phyloP scores from a whole-genome alignment of 805 yeast species.

The Hanseniaspora meyeri region DNA sequence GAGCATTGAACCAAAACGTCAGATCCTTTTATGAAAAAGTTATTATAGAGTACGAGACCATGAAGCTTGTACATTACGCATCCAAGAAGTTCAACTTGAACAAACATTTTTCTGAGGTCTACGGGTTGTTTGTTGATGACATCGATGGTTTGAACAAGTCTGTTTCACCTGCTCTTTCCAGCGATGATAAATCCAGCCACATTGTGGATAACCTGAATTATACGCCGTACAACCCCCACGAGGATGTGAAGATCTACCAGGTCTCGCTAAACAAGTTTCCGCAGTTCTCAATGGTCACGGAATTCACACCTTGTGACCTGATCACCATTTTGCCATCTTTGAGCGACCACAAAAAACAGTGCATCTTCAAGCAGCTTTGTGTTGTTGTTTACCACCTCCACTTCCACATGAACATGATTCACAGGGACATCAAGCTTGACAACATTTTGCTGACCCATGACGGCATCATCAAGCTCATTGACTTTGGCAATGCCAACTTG shows the following conservation, averaged over 20 bases:
- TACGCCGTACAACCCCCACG: constrained; percentile 12
- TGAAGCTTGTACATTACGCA: constrained; percentile 6
- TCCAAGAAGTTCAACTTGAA: neutral
- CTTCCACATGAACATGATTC: constrained; percentile 63
- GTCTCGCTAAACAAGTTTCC: constrained; percentile 9
- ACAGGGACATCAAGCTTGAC: constrained; percentile 83
- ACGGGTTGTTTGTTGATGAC: constrained; percentile 14
- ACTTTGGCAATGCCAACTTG: constrained; percentile 85
- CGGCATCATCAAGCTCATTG: constrained; percentile 78
- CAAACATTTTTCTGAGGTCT: constrained; percentile 10
- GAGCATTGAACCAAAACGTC: constrained; percentile 13
- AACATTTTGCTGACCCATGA: constrained; percentile 70
- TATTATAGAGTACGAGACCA: constrained; percentile 12
- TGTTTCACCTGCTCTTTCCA: neutral
- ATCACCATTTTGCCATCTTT: constrained; percentile 65
- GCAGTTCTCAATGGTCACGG: constrained; percentile 53
- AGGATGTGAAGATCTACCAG: constrained; percentile 10
- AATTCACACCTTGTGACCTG: constrained; percentile 82
- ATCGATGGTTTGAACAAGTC: neutral
- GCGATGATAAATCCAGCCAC: neutral
- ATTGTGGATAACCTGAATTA: neutral
- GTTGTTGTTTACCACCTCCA: constrained; percentile 70
- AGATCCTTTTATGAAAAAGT: constrained; percentile 13
- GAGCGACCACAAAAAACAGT: constrained; percentile 47
- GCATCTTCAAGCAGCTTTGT: constrained; percentile 73